phyloP scores from a whole-genome alignment of 768 basidiomycete species.

The Porphyrellus cyaneotinctus region DNA sequence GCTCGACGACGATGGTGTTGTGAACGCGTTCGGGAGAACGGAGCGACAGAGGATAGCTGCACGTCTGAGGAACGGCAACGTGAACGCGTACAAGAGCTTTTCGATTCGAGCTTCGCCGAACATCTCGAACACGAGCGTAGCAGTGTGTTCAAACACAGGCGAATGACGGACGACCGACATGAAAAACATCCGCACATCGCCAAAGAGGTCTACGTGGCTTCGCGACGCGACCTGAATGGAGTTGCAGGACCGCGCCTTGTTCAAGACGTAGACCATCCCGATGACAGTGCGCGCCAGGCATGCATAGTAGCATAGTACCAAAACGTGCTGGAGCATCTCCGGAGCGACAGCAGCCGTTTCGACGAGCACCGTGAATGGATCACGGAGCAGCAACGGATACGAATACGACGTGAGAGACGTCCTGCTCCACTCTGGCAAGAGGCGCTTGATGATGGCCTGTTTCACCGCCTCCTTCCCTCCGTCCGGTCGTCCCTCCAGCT shows the following conservation, averaged over 20 bases:
- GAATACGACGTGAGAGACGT: constrained; percentile 80
- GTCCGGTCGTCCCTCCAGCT: constrained; percentile 67
- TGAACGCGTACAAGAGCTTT: constrained; percentile 82
- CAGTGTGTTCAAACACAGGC: constrained; percentile 80
- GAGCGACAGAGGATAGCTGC: constrained; percentile 82
- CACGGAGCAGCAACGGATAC: constrained; percentile 80
- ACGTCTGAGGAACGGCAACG: constrained; percentile 86
- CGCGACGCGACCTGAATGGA: constrained; percentile 43
- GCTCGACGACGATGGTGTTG: constrained; percentile 36
- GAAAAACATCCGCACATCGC: constrained; percentile 84
- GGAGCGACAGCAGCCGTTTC: constrained; percentile 90
- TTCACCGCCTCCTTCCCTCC: constrained; percentile 74
- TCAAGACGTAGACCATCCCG: constrained; percentile 77
- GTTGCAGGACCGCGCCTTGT: constrained; percentile 59
- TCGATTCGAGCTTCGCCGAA: constrained; percentile 84
- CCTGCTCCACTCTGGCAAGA: constrained; percentile 89
- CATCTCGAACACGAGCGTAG: constrained; percentile 71
- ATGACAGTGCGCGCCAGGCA: constrained; percentile 83
- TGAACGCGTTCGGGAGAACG: constrained; percentile 61
- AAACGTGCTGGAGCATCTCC: constrained; percentile 82
- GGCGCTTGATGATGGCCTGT: constrained; percentile 83
- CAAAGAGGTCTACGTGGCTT: constrained; percentile 69
- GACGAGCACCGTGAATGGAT: constrained; percentile 85
- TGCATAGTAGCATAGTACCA: constrained; percentile 88
- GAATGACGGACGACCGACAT: constrained; percentile 89